A percentile compares a stretch with the other conserved stretches of the same genome.
phyloP scores from a whole-genome alignment of 805 yeast species.

The Kodamaea hsintzibuensis region DNA sequence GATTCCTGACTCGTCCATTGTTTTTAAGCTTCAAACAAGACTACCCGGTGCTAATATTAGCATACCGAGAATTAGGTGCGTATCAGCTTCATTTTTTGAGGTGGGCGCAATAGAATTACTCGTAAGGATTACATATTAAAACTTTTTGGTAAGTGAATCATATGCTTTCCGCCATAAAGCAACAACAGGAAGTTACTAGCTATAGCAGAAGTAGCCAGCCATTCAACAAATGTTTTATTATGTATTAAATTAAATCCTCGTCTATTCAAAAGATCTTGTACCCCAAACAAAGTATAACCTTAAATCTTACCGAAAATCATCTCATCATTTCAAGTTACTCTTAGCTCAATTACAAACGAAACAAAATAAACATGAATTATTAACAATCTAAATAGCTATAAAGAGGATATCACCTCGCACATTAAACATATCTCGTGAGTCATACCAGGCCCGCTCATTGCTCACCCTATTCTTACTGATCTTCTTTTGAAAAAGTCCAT shows the following conservation, averaged over 20 bases:
- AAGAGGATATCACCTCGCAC: background rate
- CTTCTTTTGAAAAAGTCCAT: constrained; percentile 79
- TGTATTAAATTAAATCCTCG: too few relatives aligned
- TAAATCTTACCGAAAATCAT: background rate
- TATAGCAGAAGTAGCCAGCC: too few relatives aligned
- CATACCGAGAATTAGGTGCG: background rate
- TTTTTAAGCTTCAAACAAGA: constrained; percentile 18
- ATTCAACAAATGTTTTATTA: too few relatives aligned
- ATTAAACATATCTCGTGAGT: constrained; percentile 2
- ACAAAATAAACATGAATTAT: background rate
- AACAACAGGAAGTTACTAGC: too few relatives aligned
- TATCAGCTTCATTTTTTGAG: too few relatives aligned
- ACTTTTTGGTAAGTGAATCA: too few relatives aligned
- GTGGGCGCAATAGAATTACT: too few relatives aligned
- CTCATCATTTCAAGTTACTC: background rate
- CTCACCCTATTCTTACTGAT: constrained; percentile 30
- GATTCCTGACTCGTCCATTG: constrained; percentile 73
- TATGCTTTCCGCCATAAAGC: too few relatives aligned
- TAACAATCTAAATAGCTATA: constrained; percentile 1
- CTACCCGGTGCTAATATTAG: too few relatives aligned
- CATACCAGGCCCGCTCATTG: background rate
- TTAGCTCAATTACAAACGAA: background rate
- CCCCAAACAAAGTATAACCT: background rate
- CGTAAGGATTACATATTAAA: too few relatives aligned
- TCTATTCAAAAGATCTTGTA: too few relatives aligned